These are phyloP conservation scores for Arachnomyces sp. DNA, from an alignment of 2,329 filamentous ascomycete species.

Conservation along the genomic window DNA sequence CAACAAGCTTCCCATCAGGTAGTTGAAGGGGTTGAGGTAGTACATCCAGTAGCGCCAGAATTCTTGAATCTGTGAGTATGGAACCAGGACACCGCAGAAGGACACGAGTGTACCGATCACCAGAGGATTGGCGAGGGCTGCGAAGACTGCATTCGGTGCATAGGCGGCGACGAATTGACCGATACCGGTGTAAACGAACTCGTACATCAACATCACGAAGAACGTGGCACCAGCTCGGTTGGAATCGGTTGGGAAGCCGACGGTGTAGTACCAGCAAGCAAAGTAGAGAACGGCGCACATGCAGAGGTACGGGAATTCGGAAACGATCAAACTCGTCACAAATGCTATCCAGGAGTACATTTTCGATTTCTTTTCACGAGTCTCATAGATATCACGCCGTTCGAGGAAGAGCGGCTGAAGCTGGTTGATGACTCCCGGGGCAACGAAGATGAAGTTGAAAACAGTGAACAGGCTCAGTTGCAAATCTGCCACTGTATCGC, in stretches of 20 bases:
- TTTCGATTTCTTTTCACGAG: slow-evolving; percentile 59
- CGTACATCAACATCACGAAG: slow-evolving; percentile 67
- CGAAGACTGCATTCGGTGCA: slow-evolving; percentile 59
- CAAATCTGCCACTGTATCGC: slow-evolving; percentile 56
- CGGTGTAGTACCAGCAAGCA: slow-evolving; percentile 65
- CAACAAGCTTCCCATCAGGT: slow-evolving; percentile 51
- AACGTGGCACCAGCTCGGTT: slow-evolving; percentile 43
- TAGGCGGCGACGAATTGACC: slow-evolving; percentile 76
- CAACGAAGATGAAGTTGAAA: slow-evolving; percentile 59
- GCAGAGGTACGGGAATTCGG: slow-evolving; percentile 61
- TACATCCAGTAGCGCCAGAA: slow-evolving; percentile 66
- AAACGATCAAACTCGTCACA: slow-evolving; percentile 59
- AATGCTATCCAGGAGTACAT: slow-evolving; percentile 73
- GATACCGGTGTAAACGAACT: slow-evolving; percentile 62
- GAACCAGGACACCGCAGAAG: slow-evolving; percentile 65
- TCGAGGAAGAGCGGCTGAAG: slow-evolving; percentile 65
- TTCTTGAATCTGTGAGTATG: slow-evolving; percentile 53
- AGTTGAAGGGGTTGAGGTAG: slow-evolving; percentile 56
- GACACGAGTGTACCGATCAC: slow-evolving; percentile 64
- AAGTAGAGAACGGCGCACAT: slow-evolving; percentile 60
- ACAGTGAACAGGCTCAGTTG: slow-evolving; percentile 59
- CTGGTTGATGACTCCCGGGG: slow-evolving; percentile 48
- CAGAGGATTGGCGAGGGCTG: slow-evolving; percentile 66
- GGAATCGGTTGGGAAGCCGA: slow-evolving; percentile 56
- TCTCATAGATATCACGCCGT: slow-evolving; percentile 58